phyloP scores from a whole-genome alignment of 805 yeast species.

The Sugiyamaella chiloensis region DNA sequence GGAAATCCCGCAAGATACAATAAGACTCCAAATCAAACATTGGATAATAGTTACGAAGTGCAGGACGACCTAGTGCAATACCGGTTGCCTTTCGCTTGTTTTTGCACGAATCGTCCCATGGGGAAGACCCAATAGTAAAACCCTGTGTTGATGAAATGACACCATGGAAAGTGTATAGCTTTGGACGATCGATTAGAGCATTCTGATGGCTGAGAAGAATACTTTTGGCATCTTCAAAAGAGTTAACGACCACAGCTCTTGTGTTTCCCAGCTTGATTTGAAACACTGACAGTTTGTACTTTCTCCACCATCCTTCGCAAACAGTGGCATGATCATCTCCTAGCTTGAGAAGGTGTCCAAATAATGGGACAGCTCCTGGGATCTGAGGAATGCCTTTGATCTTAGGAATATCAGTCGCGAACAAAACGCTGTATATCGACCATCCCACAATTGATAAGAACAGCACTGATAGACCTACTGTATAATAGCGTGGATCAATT shows the following conservation, averaged over 20 bases:
- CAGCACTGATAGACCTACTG: background rate
- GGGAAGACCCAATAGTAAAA: constrained; percentile 43
- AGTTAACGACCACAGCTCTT: constrained; percentile 65
- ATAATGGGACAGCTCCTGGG: constrained; percentile 33
- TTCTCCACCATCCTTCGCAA: constrained; percentile 32
- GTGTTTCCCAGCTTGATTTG: constrained; percentile 61
- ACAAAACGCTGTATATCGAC: constrained; percentile 14
- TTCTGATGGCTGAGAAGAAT: constrained; percentile 51
- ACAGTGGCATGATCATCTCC: constrained; percentile 35
- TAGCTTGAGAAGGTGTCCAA: constrained; percentile 33
- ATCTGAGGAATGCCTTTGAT: constrained; percentile 34
- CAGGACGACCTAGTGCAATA: constrained; percentile 38
- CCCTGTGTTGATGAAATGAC: constrained; percentile 48
- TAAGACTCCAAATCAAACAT: constrained; percentile 38
- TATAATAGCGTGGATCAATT: background rate
- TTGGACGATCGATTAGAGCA: constrained; percentile 65
- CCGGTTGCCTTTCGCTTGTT: constrained; percentile 40
- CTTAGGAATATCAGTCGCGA: constrained; percentile 26
- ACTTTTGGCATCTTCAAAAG: constrained; percentile 49
- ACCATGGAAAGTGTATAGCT: constrained; percentile 62
- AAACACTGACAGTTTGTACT: constrained; percentile 41
- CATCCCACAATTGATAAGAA: background rate
- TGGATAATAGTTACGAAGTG: constrained; percentile 35
- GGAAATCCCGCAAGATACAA: constrained; percentile 36
- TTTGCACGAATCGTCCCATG: constrained; percentile 40